These are phyloP conservation scores for Helianthus annuus DNA, from an alignment of 129 eudicot species.

Conservation along the genomic window HanXRQr2.0-SUNRISE NC_035436.2:159354047-159354546, in stretches of 20 bases:
- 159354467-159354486: too few species aligned
- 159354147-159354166: conserved; percentile 85
- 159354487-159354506: too few species aligned
- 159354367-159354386: too few species aligned
- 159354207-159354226: conserved; percentile 90
- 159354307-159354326: too few species aligned
- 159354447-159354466: too few species aligned
- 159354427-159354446: too few species aligned
- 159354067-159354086: conserved; percentile 96
- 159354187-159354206: conserved; percentile 96
- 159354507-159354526: too few species aligned
- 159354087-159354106: conserved; percentile 93
- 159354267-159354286: not conserved
- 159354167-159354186: conserved; percentile 98
- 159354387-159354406: too few species aligned
- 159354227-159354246: conserved; percentile 76
- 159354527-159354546: too few species aligned
- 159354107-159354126: conserved; percentile 91
- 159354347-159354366: too few species aligned
- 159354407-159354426: too few species aligned
- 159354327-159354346: too few species aligned
- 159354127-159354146: conserved; percentile 68
- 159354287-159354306: not conserved
- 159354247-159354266: conserved; percentile 37
- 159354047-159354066: conserved; percentile 84